phyloP scores from a whole-genome alignment of 768 basidiomycete genomes.

The Pisolithus tinctorius region DNA sequence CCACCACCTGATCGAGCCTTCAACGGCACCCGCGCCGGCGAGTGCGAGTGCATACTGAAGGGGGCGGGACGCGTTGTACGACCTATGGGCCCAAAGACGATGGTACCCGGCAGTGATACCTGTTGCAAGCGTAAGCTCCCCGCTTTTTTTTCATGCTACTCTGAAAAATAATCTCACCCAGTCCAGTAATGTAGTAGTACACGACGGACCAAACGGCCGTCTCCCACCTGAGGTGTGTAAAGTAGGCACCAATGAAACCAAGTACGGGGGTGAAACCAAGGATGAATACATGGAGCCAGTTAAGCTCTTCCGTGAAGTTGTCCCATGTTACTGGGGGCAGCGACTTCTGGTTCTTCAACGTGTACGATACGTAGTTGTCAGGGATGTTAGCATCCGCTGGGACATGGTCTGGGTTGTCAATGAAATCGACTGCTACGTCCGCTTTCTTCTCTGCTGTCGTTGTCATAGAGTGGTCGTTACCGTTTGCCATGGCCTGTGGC shows the following conservation, averaged over 20 bases:
- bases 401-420: conserved; percentile 21
- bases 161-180: conserved; percentile 52
- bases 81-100: conserved; percentile 93
- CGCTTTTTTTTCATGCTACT: conserved; percentile 24
- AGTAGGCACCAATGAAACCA: conserved; percentile 64
- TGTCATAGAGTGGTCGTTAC: conserved; percentile 3
- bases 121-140: conserved; percentile 26
- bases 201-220: conserved; percentile 63
- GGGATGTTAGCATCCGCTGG: conserved; percentile 58
- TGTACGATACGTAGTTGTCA: conserved; percentile 79
- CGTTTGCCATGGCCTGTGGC: conserved; percentile 8
- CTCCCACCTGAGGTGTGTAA: conserved; percentile 60
- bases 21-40: conserved; percentile 85
- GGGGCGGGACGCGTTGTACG: conserved; percentile 85
- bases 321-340: conserved; percentile 61
- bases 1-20: conserved; percentile 99
- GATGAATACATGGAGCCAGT: conserved; percentile 71
- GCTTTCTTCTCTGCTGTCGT: background rate
- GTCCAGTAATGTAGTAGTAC: conserved; percentile 77
- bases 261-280: conserved; percentile 69
- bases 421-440: conserved; percentile 6
- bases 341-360: conserved; percentile 58
- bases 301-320: conserved; percentile 55
- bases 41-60: conserved; percentile 82
- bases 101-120: conserved; percentile 95